These are phyloP conservation scores for Kodamaea leandrae DNA, from an alignment of 805 yeast species.

Conservation along the genomic window DNA sequence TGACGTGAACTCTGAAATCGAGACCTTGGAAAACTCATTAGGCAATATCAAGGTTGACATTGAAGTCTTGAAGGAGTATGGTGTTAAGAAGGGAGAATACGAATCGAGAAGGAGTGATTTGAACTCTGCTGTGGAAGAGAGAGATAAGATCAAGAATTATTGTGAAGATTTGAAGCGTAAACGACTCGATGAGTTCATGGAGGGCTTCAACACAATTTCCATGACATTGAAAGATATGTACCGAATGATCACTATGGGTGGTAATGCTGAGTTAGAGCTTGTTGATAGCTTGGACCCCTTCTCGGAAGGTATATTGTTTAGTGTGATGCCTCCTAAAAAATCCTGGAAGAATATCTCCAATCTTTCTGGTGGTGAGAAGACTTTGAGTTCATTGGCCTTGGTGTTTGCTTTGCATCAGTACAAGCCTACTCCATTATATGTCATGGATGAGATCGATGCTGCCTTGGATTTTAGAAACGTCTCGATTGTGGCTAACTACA, in stretches of 20 bases:
- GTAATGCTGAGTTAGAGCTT: slow-evolving; percentile 94
- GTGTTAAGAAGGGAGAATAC: slow-evolving; percentile 62
- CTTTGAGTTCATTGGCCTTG: slow-evolving; percentile 88
- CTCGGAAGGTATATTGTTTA: slow-evolving; percentile 91
- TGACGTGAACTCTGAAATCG: slow-evolving; percentile 50
- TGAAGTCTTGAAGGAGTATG: slow-evolving; percentile 76
- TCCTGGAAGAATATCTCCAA: slow-evolving; percentile 96
- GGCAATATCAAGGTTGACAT: slow-evolving; percentile 62
- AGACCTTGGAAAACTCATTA: slow-evolving; percentile 52
- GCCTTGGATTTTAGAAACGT: slow-evolving; percentile 97
- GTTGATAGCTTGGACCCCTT: slow-evolving; percentile 98
- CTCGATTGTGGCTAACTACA: slow-evolving; percentile 95
- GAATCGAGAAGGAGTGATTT: slow-evolving; percentile 61
- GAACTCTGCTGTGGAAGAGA: slow-evolving; percentile 59
- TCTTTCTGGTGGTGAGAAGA: slow-evolving; percentile 96
- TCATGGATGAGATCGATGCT: slow-evolving; percentile 99
- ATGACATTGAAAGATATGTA: slow-evolving; percentile 93
- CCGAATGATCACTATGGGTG: slow-evolving; percentile 98
- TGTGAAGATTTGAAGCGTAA: slow-evolving; percentile 70
- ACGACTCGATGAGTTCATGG: slow-evolving; percentile 86
- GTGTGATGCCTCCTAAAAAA: slow-evolving; percentile 99
- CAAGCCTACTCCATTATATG: slow-evolving; percentile 95
- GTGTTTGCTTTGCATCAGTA: slow-evolving; percentile 95
- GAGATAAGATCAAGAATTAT: slow-evolving; percentile 61
- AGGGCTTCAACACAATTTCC: slow-evolving; percentile 84